Evolutionary conservation across 2,329 filamentous ascomycete species (phyloP).

Genomic region (Alternaria sp.): DNA sequence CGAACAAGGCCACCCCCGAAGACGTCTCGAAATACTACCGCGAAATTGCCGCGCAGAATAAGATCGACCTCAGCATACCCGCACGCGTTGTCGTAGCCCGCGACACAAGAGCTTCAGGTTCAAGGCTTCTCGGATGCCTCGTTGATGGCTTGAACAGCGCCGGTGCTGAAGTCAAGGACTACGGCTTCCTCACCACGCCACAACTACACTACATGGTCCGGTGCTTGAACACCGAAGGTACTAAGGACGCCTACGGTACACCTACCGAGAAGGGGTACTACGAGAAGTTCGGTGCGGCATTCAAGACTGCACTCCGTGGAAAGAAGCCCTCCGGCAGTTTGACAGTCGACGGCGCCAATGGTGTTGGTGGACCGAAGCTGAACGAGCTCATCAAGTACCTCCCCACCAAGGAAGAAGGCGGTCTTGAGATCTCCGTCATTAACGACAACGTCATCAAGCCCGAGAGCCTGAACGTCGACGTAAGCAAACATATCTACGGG

Average conservation of each 20-base stretch:
- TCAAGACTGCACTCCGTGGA: constrained; percentile 80
- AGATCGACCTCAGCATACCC: constrained; percentile 70
- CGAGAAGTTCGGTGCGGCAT: constrained; percentile 85
- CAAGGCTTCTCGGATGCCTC: constrained; percentile 79
- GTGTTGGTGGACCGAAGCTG: constrained; percentile 92
- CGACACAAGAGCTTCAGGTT: constrained; percentile 91
- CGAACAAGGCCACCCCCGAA: constrained; percentile 80
- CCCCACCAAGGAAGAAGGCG: constrained; percentile 65
- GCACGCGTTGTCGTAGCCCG: constrained; percentile 88
- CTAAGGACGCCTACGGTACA: constrained; percentile 84
- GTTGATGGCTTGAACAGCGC: constrained; percentile 80
- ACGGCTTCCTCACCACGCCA: constrained; percentile 92
- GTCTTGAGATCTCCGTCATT: constrained; percentile 81
- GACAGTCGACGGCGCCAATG: constrained; percentile 94
- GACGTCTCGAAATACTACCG: constrained; percentile 78
- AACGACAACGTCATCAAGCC: constrained; percentile 94
- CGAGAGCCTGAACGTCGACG: constrained; percentile 86
- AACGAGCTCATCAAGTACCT: constrained; percentile 84
- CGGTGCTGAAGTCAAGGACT: constrained; percentile 77
- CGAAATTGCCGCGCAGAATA: constrained; percentile 63
- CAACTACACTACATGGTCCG: constrained; percentile 96
- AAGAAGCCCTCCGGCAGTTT: constrained; percentile 73
- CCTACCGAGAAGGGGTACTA: constrained; percentile 93
- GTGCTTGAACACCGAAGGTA: constrained; percentile 90
- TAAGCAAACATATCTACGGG: constrained; percentile 51